Base-by-base conservation (phyloP, 2,329 filamentous ascomycete species). In the Epichloe gansuensis region DNA sequence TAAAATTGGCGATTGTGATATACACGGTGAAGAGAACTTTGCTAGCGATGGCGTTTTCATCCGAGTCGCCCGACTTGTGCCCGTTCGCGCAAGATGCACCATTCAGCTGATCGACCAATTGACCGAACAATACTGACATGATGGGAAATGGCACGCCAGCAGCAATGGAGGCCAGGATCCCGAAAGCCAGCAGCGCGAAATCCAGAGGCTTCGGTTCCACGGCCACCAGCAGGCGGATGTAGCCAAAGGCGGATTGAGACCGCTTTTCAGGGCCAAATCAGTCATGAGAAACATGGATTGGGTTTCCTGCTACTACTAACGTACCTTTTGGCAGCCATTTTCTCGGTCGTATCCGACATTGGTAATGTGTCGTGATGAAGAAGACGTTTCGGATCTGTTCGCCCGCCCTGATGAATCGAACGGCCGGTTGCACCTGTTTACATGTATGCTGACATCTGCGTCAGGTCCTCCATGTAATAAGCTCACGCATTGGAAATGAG, bases 21-120 rank as follows among this genome's bases (percentile, higher is more conserved):
- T 82, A 83, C 4, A 83, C 73, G 31, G 84, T 69, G 41, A 73
- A 55, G 60, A 82, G 62, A 34, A 84, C 73, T 57, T 77, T 80
- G 51, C 63, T 59, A 55, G 76, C 69, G 52, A 78, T 70, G 25
- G 47, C 25, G 57, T 61, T 41, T 53, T 51, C 51, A 70, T 63
- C 45, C 67, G 65, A 25, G 37, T 9, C 38, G 23, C n/a, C 35
- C 43, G 9, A 13, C 17, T n/a, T 45, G 12, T 61, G 55, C 41
- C 62, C 59, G 44, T 56, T 28, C 4, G 42, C 53, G 74, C 74
- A 44, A 65, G 48, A n/a, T 35, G 44, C n/a, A 25, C 44, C 63
- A 58, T 79, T 79, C 58, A 80, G 67, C 53, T 75, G 68, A 61
- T 81, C 73, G 55, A 80, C 68, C 5, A 81, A 70, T 60, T 77